Evolutionary conservation across 2,329 filamentous ascomycete genomes (phyloP).

Genomic region (Pyrenophora seminiperda): DNA sequence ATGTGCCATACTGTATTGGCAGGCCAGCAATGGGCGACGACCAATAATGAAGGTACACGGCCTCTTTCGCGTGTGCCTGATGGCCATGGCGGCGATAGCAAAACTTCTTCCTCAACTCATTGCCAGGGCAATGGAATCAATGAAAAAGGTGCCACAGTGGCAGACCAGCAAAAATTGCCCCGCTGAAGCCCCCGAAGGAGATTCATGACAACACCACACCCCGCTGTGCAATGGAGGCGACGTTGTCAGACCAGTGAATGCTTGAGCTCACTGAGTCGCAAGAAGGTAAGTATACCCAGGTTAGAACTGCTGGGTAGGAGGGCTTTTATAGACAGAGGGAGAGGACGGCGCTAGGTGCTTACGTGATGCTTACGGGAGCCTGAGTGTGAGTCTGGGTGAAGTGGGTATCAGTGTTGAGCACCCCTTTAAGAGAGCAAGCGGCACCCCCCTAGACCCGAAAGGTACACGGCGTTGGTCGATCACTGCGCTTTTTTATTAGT

Average conservation of each 20-base stretch:
- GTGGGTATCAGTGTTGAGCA: no score
- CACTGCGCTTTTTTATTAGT: no score
- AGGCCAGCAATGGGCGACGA: no score
- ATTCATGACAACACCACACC: slow-evolving; percentile 38
- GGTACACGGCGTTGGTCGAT: no score
- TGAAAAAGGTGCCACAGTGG: slow-evolving; percentile 41
- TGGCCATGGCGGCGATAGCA: no score
- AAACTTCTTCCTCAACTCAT: slow-evolving; percentile 46
- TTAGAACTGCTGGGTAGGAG: not conserved
- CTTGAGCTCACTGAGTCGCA: slow-evolving; percentile 36
- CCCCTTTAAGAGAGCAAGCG: no score
- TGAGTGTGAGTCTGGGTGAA: no score
- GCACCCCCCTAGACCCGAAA: no score
- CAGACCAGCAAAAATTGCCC: slow-evolving; percentile 38
- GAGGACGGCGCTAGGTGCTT: not conserved
- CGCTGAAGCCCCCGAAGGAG: slow-evolving; percentile 42
- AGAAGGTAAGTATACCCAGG: slow-evolving; percentile 36
- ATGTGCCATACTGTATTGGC: slow-evolving; percentile 7
- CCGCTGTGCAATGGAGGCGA: slow-evolving; percentile 46
- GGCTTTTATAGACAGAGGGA: not conserved
- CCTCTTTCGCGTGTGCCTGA: no score
- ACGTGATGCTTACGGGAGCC: no score
- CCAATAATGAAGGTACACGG: slow-evolving; percentile 14
- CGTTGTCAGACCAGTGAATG: slow-evolving; percentile 30
- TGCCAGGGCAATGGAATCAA: slow-evolving; percentile 40